A percentile compares a stretch with the other conserved stretches of the same genome.
These are phyloP conservation scores for Kazachstania sp. DNA, from an alignment of 1,139 yeast genomes.

Conservation along the genomic window DNA sequence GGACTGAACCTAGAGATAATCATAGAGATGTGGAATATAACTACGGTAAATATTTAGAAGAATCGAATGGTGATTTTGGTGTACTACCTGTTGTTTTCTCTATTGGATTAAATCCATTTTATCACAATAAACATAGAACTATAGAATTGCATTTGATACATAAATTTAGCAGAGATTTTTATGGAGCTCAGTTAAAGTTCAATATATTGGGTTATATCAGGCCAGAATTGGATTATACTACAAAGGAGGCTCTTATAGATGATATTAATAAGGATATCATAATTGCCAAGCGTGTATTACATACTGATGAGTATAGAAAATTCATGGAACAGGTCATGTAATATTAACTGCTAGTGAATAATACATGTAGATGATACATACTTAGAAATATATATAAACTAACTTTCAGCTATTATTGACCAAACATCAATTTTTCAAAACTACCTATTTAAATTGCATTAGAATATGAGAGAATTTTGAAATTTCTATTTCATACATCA, in stretches of 20 bases:
- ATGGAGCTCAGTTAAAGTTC: constrained; percentile 69
- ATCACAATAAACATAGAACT: constrained; percentile 53
- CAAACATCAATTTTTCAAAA: no score
- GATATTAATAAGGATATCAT: constrained; percentile 78
- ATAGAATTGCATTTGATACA: constrained; percentile 86
- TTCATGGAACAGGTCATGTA: background rate
- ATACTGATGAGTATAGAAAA: constrained; percentile 7
- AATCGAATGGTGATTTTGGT: constrained; percentile 34
- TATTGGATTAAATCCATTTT: constrained; percentile 94
- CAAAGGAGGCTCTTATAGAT: constrained; percentile 74
- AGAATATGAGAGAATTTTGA: no score
- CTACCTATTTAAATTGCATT: no score
- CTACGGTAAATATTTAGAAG: constrained; percentile 46
- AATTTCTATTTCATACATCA: background rate
- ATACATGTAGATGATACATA: no score
- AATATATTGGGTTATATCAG: constrained; percentile 80
- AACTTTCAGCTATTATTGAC: no score
- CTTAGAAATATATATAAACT: no score
- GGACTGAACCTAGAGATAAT: constrained; percentile 24
- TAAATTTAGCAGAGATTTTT: constrained; percentile 57
- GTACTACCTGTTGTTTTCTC: constrained; percentile 86
- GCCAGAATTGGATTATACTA: constrained; percentile 81
- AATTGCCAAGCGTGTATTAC: constrained; percentile 40
- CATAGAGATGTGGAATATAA: constrained; percentile 46
- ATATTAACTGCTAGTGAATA: no score